Base-by-base conservation (phyloP, 2,329 filamentous ascomycete genomes). In the Aspergillus eucalypticola region DNA sequence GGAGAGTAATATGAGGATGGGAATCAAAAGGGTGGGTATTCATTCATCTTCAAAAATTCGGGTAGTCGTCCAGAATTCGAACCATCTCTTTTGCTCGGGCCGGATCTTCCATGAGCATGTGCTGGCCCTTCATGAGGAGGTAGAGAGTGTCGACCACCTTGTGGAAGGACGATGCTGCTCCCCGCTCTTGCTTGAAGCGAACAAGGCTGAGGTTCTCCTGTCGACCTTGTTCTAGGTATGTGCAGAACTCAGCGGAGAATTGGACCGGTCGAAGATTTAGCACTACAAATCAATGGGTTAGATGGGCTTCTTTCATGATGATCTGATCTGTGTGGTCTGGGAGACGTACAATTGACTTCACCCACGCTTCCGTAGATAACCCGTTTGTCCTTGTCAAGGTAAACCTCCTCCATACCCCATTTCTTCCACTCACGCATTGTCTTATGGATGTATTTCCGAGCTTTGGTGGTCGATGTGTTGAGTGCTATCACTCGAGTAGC, bases 111-210 rank as follows among this genome's bases (percentile, higher is more conserved):
- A 96, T 86, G 29, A 96, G 77, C 67, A 93, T 79, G 25, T 83
- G 82, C 27, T 88, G 86, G 61, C 81, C 81, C 64, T 82, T 82
- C 73, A 96, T 87, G 15, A 91, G 84, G 19, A 84, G 81, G 65
- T 88, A 84, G 67, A 97, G 82, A 3, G 90, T 89, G 60, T 92
- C 89, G 25, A 96, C 85, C 8, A 96, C 90, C 71, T 87, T 88
- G 73, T 91, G 85, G 78, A 98, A 96, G 67, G 90, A 95, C 69
- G 90, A 95, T 39, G 91, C 92, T 1, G 94, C 93, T n/a, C 94
- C 95, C 60, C 88, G 88, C 71, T 95, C 92, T 71, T 97, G 93
- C 1, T 90, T 94, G 74, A 97, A 91, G 38, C 91, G 89, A 29
- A 91, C 87, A 65, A 97, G 87, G 73, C 89, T 90, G 56, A 97